phyloP scores from a whole-genome alignment of 2,329 filamentous ascomycete species.

The Diplocarpon mali region DNA sequence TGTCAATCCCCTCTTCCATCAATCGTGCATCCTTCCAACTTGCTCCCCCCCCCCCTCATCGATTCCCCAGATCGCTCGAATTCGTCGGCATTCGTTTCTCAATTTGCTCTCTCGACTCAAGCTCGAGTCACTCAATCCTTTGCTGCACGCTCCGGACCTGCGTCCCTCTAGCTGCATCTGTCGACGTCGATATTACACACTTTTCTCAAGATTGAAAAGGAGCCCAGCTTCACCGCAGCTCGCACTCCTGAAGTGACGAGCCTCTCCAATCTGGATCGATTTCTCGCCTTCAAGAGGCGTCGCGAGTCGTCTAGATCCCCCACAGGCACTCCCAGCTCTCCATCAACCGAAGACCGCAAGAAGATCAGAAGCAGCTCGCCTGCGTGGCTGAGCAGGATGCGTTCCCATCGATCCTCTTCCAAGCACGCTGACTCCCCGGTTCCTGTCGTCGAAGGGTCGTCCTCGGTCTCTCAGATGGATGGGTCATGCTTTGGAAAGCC shows the following conservation, averaged over 20 bases:
- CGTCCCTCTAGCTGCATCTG: not conserved
- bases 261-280: conserved; percentile 21
- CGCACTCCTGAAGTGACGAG: conserved; percentile 11
- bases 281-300: conserved; percentile 25
- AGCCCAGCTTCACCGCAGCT: conserved; percentile 1
- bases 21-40: too few relatives aligned
- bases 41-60: too few relatives aligned
- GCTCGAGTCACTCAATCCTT: too few relatives aligned
- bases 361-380: conserved; percentile 19
- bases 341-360: conserved; percentile 6
- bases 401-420: conserved; percentile 18
- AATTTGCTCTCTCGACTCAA: too few relatives aligned
- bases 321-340: conserved; percentile 8
- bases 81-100: too few relatives aligned
- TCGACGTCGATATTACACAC: not conserved
- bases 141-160: too few relatives aligned
- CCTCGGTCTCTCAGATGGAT: conserved; percentile 11
- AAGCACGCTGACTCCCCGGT: conserved; percentile 20
- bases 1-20: too few relatives aligned
- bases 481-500: conserved; percentile 10
- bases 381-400: conserved; percentile 24
- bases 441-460: conserved; percentile 6
- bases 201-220: not conserved
- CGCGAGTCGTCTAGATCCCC: conserved; percentile 15
- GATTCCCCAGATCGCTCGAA: too few relatives aligned